Base-by-base conservation (phyloP, 257 asterid species). In the Solanum sejunctum region DNA sequence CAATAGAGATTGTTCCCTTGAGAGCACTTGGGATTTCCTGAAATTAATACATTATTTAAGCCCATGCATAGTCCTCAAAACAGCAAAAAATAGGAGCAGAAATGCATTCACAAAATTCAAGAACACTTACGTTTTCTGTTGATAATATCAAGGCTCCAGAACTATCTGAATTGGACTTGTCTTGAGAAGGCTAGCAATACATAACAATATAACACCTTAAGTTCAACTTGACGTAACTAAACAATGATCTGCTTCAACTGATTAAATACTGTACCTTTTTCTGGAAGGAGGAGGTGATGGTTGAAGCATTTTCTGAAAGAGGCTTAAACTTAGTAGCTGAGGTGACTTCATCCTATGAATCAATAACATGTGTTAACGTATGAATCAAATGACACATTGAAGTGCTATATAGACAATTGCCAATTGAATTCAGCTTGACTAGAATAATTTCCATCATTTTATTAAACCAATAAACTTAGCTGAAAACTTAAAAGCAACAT, bases 231-330 rank as follows among this genome's bases (percentile, higher is more conserved):
- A 47, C 82, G 52, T 51, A 77, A 52, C 47, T 52, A 52, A 26
- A 26, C 47, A 77, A 77, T 26, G 47, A 51, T 16, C 52, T 39
- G 57, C 63, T 47, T 49, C 85, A 51, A 83, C 47, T 26, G 49
- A 49, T 83, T 1, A 71, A 32, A 20, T 66, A 23, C 7, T 52
- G 8, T 89, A 92, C 94, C 94, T 92, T 91, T 71, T 90, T 90
- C 84, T 86, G 58, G 36, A 90, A 88, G 84, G 89, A 90, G 21
- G 93, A 89, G 8, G 88, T 54, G 64, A 84, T 86, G 67, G 55
- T 86, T 73, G 86, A 89, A 89, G 82, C 90, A 83, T 51, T 63
- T 69, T 80, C 79, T 78, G 89, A 87, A 56, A 71, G 86, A 83
- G 80, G 63, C 67, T 87, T 87, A 49, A 90, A 82, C 84, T 90